A percentile compares a stretch with the other conserved stretches of the same genome.
Conservation (phyloP, 1,284 basidiomycete genomes). For the Farysia itapuensis region DNA sequence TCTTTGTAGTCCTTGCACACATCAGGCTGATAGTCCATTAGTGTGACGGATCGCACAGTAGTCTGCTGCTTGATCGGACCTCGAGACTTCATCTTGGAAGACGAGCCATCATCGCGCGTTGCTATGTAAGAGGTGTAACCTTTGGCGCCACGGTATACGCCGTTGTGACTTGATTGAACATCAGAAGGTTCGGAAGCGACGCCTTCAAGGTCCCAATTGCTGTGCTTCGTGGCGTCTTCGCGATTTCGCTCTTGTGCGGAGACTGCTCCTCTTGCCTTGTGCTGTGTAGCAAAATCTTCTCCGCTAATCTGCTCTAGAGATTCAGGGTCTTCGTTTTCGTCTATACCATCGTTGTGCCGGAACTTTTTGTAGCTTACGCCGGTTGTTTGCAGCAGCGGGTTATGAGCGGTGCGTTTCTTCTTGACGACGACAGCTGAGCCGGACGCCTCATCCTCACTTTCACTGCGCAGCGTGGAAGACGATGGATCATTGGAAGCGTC, state of each 20-base stretch:
- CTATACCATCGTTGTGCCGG: conserved; percentile 2
- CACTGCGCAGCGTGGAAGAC: too few species aligned
- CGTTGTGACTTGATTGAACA: conserved; percentile 70
- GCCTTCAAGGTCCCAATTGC: conserved; percentile 62
- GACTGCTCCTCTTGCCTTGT: background rate
- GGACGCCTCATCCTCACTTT: background rate
- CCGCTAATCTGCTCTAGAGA: background rate
- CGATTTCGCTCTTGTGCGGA: background rate
- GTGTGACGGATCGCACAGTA: conserved; percentile 91
- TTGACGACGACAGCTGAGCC: conserved; percentile 20
- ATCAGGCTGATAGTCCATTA: conserved; percentile 97
- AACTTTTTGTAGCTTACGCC: conserved; percentile 9
- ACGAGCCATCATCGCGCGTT: conserved; percentile 70
- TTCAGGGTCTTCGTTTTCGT: conserved; percentile 7
- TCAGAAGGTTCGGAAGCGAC: conserved; percentile 7
- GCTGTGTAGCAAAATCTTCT: background rate
- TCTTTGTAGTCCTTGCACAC: conserved; percentile 99
- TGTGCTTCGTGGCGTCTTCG: conserved; percentile 60
- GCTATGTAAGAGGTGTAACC: conserved; percentile 77
- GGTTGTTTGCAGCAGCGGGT: conserved; percentile 25
- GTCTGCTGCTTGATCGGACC: conserved; percentile 60
- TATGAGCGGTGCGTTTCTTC: conserved; percentile 16
- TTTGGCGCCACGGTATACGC: conserved; percentile 80
- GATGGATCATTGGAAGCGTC: too few species aligned
- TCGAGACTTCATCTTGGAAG: conserved; percentile 79